Evolutionary conservation across 2,329 filamentous ascomycete species (phyloP).

Genomic region (Didymella segeticola): DNA sequence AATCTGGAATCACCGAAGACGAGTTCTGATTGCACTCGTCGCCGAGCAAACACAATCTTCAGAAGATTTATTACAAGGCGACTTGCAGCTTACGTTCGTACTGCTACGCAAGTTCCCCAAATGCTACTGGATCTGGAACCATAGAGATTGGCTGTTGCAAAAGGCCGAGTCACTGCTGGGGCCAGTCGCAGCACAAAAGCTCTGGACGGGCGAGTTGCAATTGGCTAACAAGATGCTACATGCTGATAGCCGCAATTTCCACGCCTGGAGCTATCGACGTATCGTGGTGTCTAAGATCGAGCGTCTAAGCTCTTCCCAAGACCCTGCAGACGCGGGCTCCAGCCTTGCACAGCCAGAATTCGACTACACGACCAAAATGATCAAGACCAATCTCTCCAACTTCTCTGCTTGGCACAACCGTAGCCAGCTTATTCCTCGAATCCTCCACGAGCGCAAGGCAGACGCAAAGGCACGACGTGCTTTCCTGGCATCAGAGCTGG

Average conservation of each 20-base stretch:
- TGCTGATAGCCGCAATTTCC: conserved; percentile 89
- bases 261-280: conserved; percentile 92
- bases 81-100: conserved; percentile 83
- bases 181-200: conserved; percentile 59
- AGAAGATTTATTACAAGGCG: conserved; percentile 68
- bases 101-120: conserved; percentile 88
- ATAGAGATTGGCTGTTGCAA: conserved; percentile 83
- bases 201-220: conserved; percentile 86
- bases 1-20: conserved; percentile 86
- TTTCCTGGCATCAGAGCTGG: conserved; percentile 80
- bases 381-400: conserved; percentile 83
- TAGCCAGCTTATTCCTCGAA: conserved; percentile 78
- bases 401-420: conserved; percentile 97
- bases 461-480: conserved; percentile 66
- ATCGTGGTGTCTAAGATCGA: conserved; percentile 80
- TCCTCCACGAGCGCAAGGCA: conserved; percentile 75
- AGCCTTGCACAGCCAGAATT: conserved; percentile 83
- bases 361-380: conserved; percentile 89
- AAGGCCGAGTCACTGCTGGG: conserved; percentile 72
- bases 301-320: conserved; percentile 47
- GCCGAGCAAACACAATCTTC: conserved; percentile 36
- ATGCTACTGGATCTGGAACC: conserved; percentile 99
- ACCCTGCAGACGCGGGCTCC: conserved; percentile 16
- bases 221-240: conserved; percentile 87
- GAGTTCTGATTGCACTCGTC: conserved; percentile 70